Evolutionary conservation across 176 grass and related monocot species (phyloP).

Genomic region (Oryza rufipogon): DNA sequence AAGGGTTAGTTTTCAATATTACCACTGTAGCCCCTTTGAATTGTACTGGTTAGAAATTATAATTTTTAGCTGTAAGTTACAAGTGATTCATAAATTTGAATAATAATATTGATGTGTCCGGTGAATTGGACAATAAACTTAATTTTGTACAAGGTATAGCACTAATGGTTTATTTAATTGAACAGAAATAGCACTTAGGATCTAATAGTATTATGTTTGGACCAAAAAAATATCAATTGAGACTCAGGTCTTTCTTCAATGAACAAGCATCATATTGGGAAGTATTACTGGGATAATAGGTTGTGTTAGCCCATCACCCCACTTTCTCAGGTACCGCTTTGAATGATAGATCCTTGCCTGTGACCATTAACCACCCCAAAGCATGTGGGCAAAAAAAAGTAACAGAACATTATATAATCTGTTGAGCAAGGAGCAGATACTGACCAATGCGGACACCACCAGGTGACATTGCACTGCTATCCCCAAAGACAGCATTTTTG

Average conservation of each 20-base stretch:
- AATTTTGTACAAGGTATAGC: background rate
- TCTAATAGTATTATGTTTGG: background rate
- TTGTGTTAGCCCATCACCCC: background rate
- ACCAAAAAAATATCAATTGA: background rate
- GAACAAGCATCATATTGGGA: too few species aligned
- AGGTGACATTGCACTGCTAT: constrained; percentile 62
- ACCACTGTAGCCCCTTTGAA: too few species aligned
- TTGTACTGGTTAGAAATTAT: too few species aligned
- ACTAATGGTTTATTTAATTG: constrained; percentile 5
- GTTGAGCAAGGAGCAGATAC: constrained; percentile 4
- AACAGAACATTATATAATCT: background rate
- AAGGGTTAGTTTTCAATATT: too few species aligned
- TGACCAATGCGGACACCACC: constrained; percentile 79
- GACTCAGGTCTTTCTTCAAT: background rate
- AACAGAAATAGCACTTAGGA: background rate
- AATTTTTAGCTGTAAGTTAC: background rate
- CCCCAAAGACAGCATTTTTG: constrained; percentile 73
- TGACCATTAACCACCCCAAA: constrained; percentile 17
- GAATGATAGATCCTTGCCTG: background rate
- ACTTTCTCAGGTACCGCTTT: background rate
- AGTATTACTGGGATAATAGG: background rate
- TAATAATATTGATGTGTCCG: background rate
- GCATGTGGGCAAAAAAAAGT: background rate
- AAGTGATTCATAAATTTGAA: background rate
- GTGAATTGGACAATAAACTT: background rate